Conservation (phyloP, 345 rosid species). For the Salix purpurea region DNA sequence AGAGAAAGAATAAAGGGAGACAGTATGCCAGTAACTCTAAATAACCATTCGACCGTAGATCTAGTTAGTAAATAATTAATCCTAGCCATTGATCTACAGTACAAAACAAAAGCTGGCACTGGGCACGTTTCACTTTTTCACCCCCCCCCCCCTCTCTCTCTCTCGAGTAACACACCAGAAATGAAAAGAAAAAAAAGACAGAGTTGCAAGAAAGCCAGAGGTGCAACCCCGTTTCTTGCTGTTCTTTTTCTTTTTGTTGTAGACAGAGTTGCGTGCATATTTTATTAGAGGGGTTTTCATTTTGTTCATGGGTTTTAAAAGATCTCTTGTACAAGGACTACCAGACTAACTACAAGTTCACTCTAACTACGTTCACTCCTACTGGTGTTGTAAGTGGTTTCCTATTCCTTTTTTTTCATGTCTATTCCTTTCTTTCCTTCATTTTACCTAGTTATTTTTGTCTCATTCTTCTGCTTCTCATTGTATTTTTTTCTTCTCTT, state of each 20-base stretch:
- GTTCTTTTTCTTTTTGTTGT: neutral
- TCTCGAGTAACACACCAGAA: too few species aligned
- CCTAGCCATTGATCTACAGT: too few species aligned
- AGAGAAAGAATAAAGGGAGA: conserved; percentile 49
- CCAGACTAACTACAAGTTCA: conserved; percentile 85
- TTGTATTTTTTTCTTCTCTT: neutral
- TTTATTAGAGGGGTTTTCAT: neutral
- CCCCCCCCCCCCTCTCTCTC: too few species aligned
- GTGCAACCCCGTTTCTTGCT: conserved; percentile 19
- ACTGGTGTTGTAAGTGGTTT: conserved; percentile 70
- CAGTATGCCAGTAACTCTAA: too few species aligned
- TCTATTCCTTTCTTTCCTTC: too few species aligned
- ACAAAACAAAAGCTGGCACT: too few species aligned
- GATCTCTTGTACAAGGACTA: conserved; percentile 92
- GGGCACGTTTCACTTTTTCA: too few species aligned
- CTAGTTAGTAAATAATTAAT: too few species aligned
- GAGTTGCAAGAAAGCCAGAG: conserved; percentile 52
- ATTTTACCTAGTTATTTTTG: neutral
- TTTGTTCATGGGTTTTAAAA: conserved; percentile 18
- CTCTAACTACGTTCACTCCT: conserved; percentile 69
- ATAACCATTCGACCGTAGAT: too few species aligned
- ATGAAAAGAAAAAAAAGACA: too few species aligned
- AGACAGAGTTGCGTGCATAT: neutral
- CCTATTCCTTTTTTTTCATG: neutral
- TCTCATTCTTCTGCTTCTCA: neutral